Evolutionary conservation across 306 rosid genomes (phyloP), one percentile per base, ranked within the genome.

Genomic region (Abrus precatorius): DNA sequence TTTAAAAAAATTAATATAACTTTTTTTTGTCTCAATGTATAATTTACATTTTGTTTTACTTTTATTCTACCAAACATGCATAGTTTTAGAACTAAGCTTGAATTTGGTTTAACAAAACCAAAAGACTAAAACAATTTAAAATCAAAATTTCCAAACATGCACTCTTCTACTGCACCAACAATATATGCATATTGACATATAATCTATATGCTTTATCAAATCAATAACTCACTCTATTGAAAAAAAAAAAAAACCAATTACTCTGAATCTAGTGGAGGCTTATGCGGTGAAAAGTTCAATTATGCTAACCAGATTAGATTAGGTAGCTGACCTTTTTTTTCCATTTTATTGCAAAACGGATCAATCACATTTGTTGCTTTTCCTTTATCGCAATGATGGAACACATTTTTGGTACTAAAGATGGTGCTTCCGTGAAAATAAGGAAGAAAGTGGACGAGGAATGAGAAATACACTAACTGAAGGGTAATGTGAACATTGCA

Each of bases 221-320:
- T 82, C 78, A 69, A 49, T 59, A 61, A 50, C 54, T 59, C 50
- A 68, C 7, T 78, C 20, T 20, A 20, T 20, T 20, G 20, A 20
- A 20, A 20, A 20, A 20, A 20, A 20, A 20, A 20, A 20, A 20
- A 20, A 20, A 20, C 20, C 4, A 36, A 49, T 59, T 72, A 52
- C 55, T 60, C 52, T 76, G 68, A 38, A 14, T 63, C 8, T 47
- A 82, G 85, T 68, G 81, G 81, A 49, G 14, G 72, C 9, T 44
- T 66, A 81, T 74, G 85, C 76, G 77, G 81, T 82, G 85, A 69
- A 61, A 60, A 50, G 85, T 28, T 82, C 68, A 76, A 82, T 64
- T 74, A 49, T 38, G 73, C 50, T 30, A 49, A 29, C 54, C 59
- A 7, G 73, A 59, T 76, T 82, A 38, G 49, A 49, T 49, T 44